Conservation (phyloP, 106 monocot species). For the Allium cepa region DNA sequence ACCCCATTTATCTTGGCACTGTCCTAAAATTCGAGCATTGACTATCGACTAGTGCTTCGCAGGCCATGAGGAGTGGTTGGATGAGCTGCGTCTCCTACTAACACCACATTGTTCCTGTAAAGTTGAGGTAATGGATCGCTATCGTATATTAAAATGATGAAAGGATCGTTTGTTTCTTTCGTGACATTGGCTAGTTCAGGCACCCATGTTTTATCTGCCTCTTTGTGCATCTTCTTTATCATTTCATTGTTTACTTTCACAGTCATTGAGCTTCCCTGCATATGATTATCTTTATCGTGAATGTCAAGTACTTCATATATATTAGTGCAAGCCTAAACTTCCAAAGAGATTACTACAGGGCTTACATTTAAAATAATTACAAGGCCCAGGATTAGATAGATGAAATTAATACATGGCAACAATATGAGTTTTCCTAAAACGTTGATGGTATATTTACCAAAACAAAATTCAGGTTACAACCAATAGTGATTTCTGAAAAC, state of each 20-base stretch:
- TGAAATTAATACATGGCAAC: too few species aligned
- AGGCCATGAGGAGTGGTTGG: slow-evolving; percentile 81
- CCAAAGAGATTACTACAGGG: background rate
- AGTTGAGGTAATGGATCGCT: slow-evolving; percentile 54
- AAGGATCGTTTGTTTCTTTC: slow-evolving; percentile 61
- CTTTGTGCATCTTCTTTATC: too few species aligned
- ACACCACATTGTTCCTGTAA: slow-evolving; percentile 54
- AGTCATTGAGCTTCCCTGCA: too few species aligned
- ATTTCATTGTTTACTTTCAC: too few species aligned
- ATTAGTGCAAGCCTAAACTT: background rate
- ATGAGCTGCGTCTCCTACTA: slow-evolving; percentile 86
- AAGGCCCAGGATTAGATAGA: too few species aligned
- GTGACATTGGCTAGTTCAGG: slow-evolving; percentile 57
- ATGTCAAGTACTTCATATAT: too few species aligned
- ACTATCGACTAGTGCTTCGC: slow-evolving; percentile 81
- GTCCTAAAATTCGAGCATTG: slow-evolving; percentile 43
- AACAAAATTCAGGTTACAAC: too few species aligned
- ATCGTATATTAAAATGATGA: slow-evolving; percentile 75
- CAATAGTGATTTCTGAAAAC: too few species aligned
- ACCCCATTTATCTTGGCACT: slow-evolving; percentile 44
- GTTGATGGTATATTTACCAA: too few species aligned
- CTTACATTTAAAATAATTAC: background rate
- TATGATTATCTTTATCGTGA: too few species aligned
- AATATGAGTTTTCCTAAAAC: too few species aligned
- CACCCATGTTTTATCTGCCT: slow-evolving; percentile 52